Evolutionary conservation across 1,139 yeast genomes (phyloP).

Genomic region (Wickerhamiella infanticola): DNA sequence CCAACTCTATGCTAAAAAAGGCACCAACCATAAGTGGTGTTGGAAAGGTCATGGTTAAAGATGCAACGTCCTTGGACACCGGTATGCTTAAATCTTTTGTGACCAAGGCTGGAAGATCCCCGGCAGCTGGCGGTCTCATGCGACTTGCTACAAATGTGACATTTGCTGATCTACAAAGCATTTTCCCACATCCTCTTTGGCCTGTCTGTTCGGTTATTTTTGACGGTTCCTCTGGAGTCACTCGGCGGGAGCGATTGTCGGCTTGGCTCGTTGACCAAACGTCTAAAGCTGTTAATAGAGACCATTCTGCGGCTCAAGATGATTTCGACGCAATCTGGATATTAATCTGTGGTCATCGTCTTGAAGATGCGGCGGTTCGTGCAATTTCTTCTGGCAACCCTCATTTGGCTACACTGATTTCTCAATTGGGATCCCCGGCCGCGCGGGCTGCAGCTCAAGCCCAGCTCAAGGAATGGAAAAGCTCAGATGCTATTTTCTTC

Average conservation of each 20-base stretch:
- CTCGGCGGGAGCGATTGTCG: conserved; percentile 14
- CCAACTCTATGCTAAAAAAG: not conserved
- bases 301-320: conserved; percentile 13
- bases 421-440: conserved; percentile 50
- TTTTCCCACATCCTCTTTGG: conserved; percentile 3
- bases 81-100: not conserved
- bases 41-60: not conserved
- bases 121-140: not conserved
- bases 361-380: conserved; percentile 42
- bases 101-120: not conserved
- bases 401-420: conserved; percentile 56
- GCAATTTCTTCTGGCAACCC: conserved; percentile 46
- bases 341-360: conserved; percentile 39
- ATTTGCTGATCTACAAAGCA: not conserved
- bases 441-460: conserved; percentile 35
- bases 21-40: not conserved
- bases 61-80: not conserved
- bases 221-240: not conserved
- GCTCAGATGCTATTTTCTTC: conserved; percentile 25
- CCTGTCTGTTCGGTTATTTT: conserved; percentile 4
- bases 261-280: conserved; percentile 46
- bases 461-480: conserved; percentile 55
- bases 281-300: conserved; percentile 27
- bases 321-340: conserved; percentile 28
- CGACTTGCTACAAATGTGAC: not conserved